Percentiles rank a stretch among this genome's conserved stretches.
Evolutionary conservation across 352 stramenopile species (phyloP).

Genomic region (Globisporangium carolinianum): DNA sequence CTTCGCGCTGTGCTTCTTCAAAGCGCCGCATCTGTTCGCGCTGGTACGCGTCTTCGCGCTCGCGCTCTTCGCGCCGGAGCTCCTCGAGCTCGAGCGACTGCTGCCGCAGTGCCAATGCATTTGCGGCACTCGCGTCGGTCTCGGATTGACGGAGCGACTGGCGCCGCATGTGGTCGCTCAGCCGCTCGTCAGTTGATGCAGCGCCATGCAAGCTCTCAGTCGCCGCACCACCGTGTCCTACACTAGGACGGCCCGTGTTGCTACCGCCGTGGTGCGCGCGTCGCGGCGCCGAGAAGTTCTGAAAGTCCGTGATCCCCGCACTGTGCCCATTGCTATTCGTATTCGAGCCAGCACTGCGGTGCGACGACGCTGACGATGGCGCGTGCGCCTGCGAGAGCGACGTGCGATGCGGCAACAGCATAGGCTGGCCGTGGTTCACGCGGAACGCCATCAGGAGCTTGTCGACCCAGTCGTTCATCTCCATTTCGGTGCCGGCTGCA

Average conservation of each 20-base stretch:
- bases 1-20: conserved; percentile 18
- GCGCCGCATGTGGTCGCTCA: conserved; percentile 19
- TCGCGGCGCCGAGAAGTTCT: conserved; percentile 66
- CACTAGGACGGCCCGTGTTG: conserved; percentile 27
- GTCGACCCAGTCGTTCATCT: conserved; percentile 84
- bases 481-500: conserved; percentile 64
- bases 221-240: conserved; percentile 16
- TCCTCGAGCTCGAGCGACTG: conserved; percentile 4
- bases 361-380: not conserved
- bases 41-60: conserved; percentile 13
- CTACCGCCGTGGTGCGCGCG: conserved; percentile 17
- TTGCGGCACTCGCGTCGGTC: conserved; percentile 6
- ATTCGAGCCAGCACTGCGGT: not conserved
- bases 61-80: conserved; percentile 9
- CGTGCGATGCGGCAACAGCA: conserved; percentile 14
- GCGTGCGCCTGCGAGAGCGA: conserved; percentile 8
- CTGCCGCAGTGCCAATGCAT: conserved; percentile 4
- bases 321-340: not conserved
- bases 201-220: conserved; percentile 6
- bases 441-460: conserved; percentile 64
- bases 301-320: conserved; percentile 57
- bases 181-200: conserved; percentile 8
- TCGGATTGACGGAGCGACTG: conserved; percentile 19
- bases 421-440: conserved; percentile 37
- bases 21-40: conserved; percentile 11